Percentiles rank a stretch among this genome's conserved stretches.
Conservation (phyloP, 345 rosid species). For the Rhizophora apiculata region DNA sequence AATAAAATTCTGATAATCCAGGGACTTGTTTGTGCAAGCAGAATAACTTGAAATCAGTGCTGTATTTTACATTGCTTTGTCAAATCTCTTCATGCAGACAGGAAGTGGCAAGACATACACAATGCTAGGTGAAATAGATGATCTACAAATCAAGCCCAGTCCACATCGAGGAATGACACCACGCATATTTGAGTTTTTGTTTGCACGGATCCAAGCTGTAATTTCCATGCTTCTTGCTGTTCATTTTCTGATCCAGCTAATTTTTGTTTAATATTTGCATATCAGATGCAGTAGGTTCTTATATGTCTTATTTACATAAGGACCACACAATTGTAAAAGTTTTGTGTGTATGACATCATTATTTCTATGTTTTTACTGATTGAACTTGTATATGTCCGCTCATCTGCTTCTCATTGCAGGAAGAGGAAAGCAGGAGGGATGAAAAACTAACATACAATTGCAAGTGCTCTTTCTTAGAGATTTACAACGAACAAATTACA, state of each 20-base stretch:
- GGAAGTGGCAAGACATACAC: slow-evolving; percentile 99
- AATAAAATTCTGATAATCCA: too few relatives aligned
- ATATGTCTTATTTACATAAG: too few relatives aligned
- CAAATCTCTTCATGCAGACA: slow-evolving; percentile 50
- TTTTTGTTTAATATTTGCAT: too few relatives aligned
- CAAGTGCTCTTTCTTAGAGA: slow-evolving; percentile 79
- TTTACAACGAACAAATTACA: slow-evolving; percentile 90
- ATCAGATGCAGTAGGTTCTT: too few relatives aligned
- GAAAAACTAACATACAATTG: slow-evolving; percentile 80
- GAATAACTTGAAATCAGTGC: too few relatives aligned
- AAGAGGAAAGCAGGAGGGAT: slow-evolving; percentile 91
- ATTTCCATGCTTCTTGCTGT: background rate
- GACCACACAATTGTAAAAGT: too few relatives aligned
- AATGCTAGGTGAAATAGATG: slow-evolving; percentile 90
- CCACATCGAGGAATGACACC: slow-evolving; percentile 90
- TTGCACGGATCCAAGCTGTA: slow-evolving; percentile 97
- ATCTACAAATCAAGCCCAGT: slow-evolving; percentile 78
- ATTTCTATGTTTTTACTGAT: too few relatives aligned
- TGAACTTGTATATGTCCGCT: background rate
- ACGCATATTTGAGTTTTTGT: slow-evolving; percentile 90
- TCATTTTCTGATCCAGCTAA: too few relatives aligned
- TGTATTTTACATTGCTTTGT: too few relatives aligned
- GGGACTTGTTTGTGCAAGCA: too few relatives aligned
- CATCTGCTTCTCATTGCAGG: slow-evolving; percentile 39
- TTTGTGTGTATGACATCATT: too few relatives aligned